Conservation (phyloP, 164 flowering plant species). For the Nelumbo lutea region DNA sequence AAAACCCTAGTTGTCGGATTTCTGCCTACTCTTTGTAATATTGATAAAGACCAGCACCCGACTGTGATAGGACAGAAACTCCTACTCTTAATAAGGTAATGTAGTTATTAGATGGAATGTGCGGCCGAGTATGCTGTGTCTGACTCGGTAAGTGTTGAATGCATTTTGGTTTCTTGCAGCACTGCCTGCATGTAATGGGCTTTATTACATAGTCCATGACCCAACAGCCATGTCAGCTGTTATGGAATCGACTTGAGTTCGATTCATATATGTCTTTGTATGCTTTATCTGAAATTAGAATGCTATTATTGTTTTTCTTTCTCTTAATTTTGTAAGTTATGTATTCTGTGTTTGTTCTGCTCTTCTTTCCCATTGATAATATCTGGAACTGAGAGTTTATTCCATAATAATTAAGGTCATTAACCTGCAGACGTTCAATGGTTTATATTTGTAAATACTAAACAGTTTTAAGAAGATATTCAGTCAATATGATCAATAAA, state of each 20-base stretch:
- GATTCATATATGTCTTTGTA: conserved; percentile 15
- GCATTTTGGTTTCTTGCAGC: conserved; percentile 8
- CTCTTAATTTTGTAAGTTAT: neutral
- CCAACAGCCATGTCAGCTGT: conserved; percentile 12
- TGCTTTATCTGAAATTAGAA: conserved; percentile 11
- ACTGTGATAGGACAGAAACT: conserved; percentile 11
- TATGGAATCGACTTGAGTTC: conserved; percentile 6
- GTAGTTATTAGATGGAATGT: conserved; percentile 13
- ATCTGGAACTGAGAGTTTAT: neutral
- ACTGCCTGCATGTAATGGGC: conserved; percentile 18
- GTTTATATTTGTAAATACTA: no score
- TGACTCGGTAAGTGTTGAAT: conserved; percentile 18
- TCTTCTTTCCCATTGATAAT: neutral
- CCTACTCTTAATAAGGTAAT: conserved; percentile 15
- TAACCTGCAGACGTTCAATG: no score
- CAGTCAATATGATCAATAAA: neutral
- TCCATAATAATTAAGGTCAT: neutral
- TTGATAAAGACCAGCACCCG: conserved; percentile 6
- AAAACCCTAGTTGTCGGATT: conserved; percentile 19
- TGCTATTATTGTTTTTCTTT: neutral
- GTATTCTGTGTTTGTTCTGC: neutral
- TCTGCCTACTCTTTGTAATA: conserved; percentile 10
- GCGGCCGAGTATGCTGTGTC: conserved; percentile 18
- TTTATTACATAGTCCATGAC: conserved; percentile 17
- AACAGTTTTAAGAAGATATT: neutral